Conservation (phyloP, 2,329 filamentous ascomycete species). For the Penicillium sclerotiorum region DNA sequence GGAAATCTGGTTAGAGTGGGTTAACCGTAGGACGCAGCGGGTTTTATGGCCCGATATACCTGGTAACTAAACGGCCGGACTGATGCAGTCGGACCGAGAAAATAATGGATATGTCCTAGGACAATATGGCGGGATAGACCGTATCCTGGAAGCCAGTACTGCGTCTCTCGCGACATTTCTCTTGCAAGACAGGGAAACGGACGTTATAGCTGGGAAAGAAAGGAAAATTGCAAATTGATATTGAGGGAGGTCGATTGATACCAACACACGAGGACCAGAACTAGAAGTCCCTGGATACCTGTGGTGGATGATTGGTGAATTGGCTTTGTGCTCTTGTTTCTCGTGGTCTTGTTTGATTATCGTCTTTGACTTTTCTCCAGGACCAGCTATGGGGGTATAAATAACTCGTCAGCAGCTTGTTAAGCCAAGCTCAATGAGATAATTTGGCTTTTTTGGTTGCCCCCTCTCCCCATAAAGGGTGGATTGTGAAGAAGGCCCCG, state of each 20-base stretch:
- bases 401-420: constrained; percentile 11
- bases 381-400: constrained; percentile 19
- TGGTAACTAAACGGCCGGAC: constrained; percentile 53
- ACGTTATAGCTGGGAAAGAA: background rate
- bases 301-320: background rate
- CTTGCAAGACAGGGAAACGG: background rate
- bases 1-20: constrained; percentile 27
- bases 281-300: background rate
- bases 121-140: constrained; percentile 54
- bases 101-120: constrained; percentile 52
- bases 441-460: background rate
- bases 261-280: constrained; percentile 2
- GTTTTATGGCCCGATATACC: constrained; percentile 32
- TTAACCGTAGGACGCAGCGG: constrained; percentile 11
- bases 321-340: constrained; percentile 6
- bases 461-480: constrained; percentile 3
- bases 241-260: background rate
- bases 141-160: constrained; percentile 54
- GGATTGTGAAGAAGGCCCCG: background rate
- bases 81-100: constrained; percentile 50
- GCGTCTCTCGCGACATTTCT: constrained; percentile 41
- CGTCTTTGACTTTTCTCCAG: constrained; percentile 6
- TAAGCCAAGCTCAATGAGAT: background rate
- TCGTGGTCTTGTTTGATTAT: background rate
- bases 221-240: background rate